phyloP scores from a whole-genome alignment of 1,139 yeast genomes.

The Blastobotrys petasosporus region DNA sequence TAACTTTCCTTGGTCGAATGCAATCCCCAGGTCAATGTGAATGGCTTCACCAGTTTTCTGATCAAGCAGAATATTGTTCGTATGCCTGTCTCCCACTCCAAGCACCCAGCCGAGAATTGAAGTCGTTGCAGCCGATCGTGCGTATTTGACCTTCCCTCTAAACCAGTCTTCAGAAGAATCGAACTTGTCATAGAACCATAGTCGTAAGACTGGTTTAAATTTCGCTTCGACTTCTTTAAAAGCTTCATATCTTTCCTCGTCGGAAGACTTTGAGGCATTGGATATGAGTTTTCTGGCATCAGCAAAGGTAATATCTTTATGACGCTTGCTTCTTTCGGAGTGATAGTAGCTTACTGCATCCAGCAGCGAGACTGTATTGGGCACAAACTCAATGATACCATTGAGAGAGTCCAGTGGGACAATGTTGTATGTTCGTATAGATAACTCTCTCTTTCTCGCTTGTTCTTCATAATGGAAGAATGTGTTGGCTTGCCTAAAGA shows the following conservation, averaged over 20 bases:
- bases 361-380: slow-evolving; percentile 63
- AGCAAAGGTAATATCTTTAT: slow-evolving; percentile 44
- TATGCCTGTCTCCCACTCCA: slow-evolving; percentile 94
- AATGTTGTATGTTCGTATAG: slow-evolving; percentile 79
- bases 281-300: slow-evolving; percentile 66
- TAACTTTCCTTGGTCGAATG: slow-evolving; percentile 79
- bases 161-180: slow-evolving; percentile 59
- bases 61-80: slow-evolving; percentile 85
- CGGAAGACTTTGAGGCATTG: slow-evolving; percentile 45
- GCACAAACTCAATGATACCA: slow-evolving; percentile 88
- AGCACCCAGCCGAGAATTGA: slow-evolving; percentile 83
- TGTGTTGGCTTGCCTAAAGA: slow-evolving; percentile 78
- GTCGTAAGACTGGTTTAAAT: slow-evolving; percentile 61
- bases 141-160: slow-evolving; percentile 54
- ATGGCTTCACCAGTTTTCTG: slow-evolving; percentile 78
- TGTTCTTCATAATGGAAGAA: slow-evolving; percentile 54
- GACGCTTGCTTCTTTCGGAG: slow-evolving; percentile 12
- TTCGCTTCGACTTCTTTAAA: slow-evolving; percentile 47
- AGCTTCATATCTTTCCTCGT: slow-evolving; percentile 43
- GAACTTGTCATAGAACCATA: slow-evolving; percentile 68
- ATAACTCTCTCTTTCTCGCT: slow-evolving; percentile 50
- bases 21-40: slow-evolving; percentile 93
- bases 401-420: slow-evolving; percentile 83
- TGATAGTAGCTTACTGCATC: slow-evolving; percentile 48
- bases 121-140: slow-evolving; percentile 75